phyloP scores from a whole-genome alignment of 371 early-diverging fungal species.

The Parasitella parasitica region DNA sequence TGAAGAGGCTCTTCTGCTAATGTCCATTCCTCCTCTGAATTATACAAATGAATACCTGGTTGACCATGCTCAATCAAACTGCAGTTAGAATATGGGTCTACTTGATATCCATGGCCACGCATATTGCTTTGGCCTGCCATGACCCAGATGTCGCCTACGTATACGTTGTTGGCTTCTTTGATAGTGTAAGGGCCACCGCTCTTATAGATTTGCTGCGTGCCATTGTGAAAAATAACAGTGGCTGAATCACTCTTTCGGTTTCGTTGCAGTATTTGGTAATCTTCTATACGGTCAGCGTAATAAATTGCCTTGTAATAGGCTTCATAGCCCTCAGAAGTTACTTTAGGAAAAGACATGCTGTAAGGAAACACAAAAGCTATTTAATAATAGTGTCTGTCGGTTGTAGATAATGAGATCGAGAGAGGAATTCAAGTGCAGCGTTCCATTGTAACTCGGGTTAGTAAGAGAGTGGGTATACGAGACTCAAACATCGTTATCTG shows the following conservation, averaged over 20 bases:
- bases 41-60: slow-evolving; percentile 23
- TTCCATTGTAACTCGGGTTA: too few species aligned
- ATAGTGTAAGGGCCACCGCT: slow-evolving; percentile 39
- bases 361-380: background rate
- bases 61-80: background rate
- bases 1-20: slow-evolving; percentile 35
- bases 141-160: slow-evolving; percentile 49
- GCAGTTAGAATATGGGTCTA: slow-evolving; percentile 4
- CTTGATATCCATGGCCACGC: slow-evolving; percentile 40
- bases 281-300: background rate
- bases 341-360: background rate
- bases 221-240: slow-evolving; percentile 8
- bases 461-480: too few species aligned
- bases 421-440: too few species aligned
- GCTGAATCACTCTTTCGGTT: slow-evolving; percentile 19
- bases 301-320: background rate
- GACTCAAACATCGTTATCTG: too few species aligned
- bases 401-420: too few species aligned
- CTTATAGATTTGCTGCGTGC: background rate
- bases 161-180: slow-evolving; percentile 18
- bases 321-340: background rate
- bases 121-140: slow-evolving; percentile 54
- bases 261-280: slow-evolving; percentile 40
- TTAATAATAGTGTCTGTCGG: too few species aligned
- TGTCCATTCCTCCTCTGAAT: slow-evolving; percentile 38